Conservation (phyloP, 768 basidiomycete genomes). For the Sarcodon aspratus region DNA sequence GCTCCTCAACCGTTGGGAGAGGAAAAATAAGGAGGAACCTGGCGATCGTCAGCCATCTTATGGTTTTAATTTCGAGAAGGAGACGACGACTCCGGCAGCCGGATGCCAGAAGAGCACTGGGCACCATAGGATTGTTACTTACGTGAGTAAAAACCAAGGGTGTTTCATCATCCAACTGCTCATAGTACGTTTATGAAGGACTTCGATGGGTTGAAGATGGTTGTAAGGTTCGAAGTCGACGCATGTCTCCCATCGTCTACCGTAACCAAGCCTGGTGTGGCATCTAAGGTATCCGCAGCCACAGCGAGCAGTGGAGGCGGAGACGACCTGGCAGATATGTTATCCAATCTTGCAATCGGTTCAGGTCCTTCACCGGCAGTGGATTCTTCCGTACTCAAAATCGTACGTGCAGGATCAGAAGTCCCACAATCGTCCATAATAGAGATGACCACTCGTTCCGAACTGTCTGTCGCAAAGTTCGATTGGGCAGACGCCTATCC, state of each 20-base stretch:
- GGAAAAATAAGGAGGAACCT: constrained; percentile 12
- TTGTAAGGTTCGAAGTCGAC: constrained; percentile 17
- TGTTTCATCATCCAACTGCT: background rate
- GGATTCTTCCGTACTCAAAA: constrained; percentile 7
- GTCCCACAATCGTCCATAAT: constrained; percentile 23
- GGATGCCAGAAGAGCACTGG: constrained; percentile 41
- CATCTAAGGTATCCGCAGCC: background rate
- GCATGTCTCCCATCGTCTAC: constrained; percentile 9
- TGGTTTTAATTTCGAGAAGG: constrained; percentile 53
- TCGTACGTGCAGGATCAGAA: constrained; percentile 15
- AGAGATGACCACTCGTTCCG: constrained; percentile 17
- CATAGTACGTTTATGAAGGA: constrained; percentile 3
- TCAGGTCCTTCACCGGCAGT: background rate
- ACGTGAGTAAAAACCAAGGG: constrained; percentile 30
- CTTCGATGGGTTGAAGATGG: constrained; percentile 11
- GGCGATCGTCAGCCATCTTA: constrained; percentile 24
- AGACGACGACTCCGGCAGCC: constrained; percentile 32
- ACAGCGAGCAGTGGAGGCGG: background rate
- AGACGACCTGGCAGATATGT: constrained; percentile 11
- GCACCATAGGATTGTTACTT: constrained; percentile 52
- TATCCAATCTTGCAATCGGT: constrained; percentile 8
- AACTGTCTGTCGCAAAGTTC: constrained; percentile 7
- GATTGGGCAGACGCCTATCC: constrained; percentile 55
- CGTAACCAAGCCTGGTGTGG: background rate
- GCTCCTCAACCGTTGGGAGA: constrained; percentile 52